Percentiles rank a stretch among this genome's conserved stretches.
phyloP scores from a whole-genome alignment of 257 asterid genomes.

The Ballota nigra region DNA sequence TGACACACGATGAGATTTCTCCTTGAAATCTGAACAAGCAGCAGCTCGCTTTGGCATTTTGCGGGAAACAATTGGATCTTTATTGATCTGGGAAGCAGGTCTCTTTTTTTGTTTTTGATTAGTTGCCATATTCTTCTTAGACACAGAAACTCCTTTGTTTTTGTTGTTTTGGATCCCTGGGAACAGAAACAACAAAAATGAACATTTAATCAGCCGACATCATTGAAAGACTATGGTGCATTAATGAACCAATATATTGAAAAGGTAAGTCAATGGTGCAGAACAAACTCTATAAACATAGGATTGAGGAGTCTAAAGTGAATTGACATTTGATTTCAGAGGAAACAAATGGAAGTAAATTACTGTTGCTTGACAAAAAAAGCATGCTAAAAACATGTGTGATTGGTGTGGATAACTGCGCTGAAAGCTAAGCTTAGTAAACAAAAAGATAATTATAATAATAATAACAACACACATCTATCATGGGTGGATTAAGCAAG shows the following conservation, averaged over 20 bases:
- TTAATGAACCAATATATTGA: not conserved
- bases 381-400: not conserved
- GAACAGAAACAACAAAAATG: not conserved
- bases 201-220: constrained; percentile 2
- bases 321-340: not conserved
- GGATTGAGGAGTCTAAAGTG: not conserved
- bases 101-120: constrained; percentile 50
- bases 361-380: not conserved
- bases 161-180: too few relatives aligned
- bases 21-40: constrained; percentile 76
- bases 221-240: not conserved
- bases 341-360: not conserved
- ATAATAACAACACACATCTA: not conserved
- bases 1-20: constrained; percentile 49
- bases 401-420: not conserved
- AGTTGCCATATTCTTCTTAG: constrained; percentile 26
- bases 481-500: not conserved
- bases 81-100: constrained; percentile 31
- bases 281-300: not conserved
- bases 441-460: not conserved
- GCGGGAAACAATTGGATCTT: constrained; percentile 39
- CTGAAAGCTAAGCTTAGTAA: not conserved
- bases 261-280: not conserved
- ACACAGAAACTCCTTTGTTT: too few relatives aligned
- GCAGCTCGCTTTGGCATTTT: constrained; percentile 90